phyloP scores from a whole-genome alignment of 1,284 basidiomycete species.

The Rhodotorula sp. region DNA sequence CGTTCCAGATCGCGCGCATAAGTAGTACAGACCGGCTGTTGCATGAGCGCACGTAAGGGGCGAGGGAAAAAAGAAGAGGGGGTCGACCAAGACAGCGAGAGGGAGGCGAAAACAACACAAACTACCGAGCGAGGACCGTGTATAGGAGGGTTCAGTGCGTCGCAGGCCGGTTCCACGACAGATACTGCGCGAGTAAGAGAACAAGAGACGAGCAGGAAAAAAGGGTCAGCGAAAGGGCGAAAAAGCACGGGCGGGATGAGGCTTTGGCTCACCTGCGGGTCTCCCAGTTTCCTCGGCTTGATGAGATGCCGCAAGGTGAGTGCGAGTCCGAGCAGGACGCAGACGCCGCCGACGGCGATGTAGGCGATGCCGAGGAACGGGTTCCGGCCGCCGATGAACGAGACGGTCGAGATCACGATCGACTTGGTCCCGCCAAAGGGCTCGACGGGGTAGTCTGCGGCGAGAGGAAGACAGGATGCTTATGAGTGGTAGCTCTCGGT shows the following conservation, averaged over 20 bases:
- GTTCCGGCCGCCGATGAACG: slow-evolving; percentile 97
- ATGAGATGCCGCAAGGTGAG: slow-evolving; percentile 91
- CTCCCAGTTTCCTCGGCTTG: slow-evolving; percentile 73
- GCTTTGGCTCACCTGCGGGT: slow-evolving; percentile 19
- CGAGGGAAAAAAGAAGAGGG: neutral
- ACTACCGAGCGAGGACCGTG: too few species aligned
- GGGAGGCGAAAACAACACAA: neutral
- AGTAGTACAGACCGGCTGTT: too few species aligned
- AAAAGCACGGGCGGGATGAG: too few species aligned
- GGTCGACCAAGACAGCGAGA: too few species aligned
- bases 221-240: too few species aligned
- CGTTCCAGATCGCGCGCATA: too few species aligned
- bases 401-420: slow-evolving; percentile 92
- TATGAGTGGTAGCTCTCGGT: neutral
- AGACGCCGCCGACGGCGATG: slow-evolving; percentile 81
- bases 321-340: slow-evolving; percentile 79
- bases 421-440: slow-evolving; percentile 94
- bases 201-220: neutral
- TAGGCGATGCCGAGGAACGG: slow-evolving; percentile 97
- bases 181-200: slow-evolving; percentile 10
- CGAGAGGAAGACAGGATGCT: neutral
- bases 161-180: slow-evolving; percentile 28
- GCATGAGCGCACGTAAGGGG: too few species aligned
- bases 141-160: neutral
- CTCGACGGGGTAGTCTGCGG: slow-evolving; percentile 84